phyloP scores from a whole-genome alignment of 495 filamentous ascomycete genomes.

The Tuber brumale region DNA sequence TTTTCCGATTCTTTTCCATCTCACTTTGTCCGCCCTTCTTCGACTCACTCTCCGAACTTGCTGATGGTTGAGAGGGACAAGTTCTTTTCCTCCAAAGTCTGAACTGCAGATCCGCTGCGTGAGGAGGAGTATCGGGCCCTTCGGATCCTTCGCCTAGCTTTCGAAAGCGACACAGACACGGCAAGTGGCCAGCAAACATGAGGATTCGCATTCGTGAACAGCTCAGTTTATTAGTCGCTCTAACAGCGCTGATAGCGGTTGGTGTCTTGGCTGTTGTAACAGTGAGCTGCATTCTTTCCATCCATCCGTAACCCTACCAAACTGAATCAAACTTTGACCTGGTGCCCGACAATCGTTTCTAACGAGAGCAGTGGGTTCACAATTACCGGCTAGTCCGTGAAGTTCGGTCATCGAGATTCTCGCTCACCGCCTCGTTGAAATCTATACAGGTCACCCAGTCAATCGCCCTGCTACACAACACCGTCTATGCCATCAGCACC shows the following conservation, averaged over 20 bases:
- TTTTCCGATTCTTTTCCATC: neutral
- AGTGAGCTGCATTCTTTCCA: conserved; percentile 42
- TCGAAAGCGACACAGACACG: neutral
- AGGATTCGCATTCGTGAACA: conserved; percentile 56
- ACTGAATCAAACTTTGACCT: neutral
- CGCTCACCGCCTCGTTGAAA: conserved; percentile 77
- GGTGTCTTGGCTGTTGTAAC: conserved; percentile 59
- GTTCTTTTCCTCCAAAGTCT: neutral
- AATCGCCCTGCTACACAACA: conserved; percentile 50
- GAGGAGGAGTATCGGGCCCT: neutral
- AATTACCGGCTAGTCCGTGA: conserved; percentile 57
- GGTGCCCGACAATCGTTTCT: conserved; percentile 1
- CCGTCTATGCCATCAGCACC: conserved; percentile 52
- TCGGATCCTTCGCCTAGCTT: neutral
- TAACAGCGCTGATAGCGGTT: conserved; percentile 55
- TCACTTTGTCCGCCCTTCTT: neutral
- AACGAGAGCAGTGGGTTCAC: conserved; percentile 49
- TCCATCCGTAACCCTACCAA: neutral
- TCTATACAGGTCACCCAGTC: conserved; percentile 62
- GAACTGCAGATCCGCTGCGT: neutral
- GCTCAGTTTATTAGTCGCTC: conserved; percentile 56
- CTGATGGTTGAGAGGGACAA: conserved; percentile 1
- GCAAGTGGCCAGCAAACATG: conserved; percentile 24
- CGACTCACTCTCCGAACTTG: neutral
- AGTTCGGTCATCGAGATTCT: conserved; percentile 48